Evolutionary conservation across 2,329 filamentous ascomycete species (phyloP), one percentile per base, ranked within the genome.

Genomic region (Helotiales sp.): DNA sequence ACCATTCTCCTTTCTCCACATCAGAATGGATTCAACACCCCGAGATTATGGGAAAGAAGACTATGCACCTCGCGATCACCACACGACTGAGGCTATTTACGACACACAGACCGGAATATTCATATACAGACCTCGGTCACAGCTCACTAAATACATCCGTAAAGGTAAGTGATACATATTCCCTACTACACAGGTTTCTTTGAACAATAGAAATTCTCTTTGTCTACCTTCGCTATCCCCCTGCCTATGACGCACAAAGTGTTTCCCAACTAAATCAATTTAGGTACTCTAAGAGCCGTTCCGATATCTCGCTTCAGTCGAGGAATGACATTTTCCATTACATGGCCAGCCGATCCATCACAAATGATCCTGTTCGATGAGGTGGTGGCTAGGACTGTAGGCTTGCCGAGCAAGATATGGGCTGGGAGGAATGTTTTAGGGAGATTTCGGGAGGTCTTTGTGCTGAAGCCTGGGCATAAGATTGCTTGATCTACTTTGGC

Each of bases 41-140:
- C 10, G 52, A 24, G 62, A 58, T 20, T 64, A 50, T 20, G 28
- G 37, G 8, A 32, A 11, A 37, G 26, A 30, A 4, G 40, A 59
- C 40, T 59, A 64, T 40, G 40, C 40, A n/a, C 52, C 40, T 6
- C 52, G 32, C 62, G 62, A 64, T n/a, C n/a, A n/a, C n/a, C n/a
- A n/a, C 20, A 24, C 52, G 6, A 30, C 26, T 6, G 30, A 54
- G 20, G 61, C 30, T 7, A 11, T 63, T 26, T 63, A 63, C 32
- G 13, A 54, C 20, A 22, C 32, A 4, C 15, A 45, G 1, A 54
- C 30, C n/a, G 34, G 28, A 6, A 28, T 13, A 3, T 54, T 63
- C 32, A 30, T n/a, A 17, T 64, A 64, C 40, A 64, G 37, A 37
- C 62, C 20, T 5, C 28, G 20, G 1, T 64, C 52, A 13, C 28